Evolutionary conservation across 345 rosid species (phyloP).

Genomic region (Citropsis articulata): DNA sequence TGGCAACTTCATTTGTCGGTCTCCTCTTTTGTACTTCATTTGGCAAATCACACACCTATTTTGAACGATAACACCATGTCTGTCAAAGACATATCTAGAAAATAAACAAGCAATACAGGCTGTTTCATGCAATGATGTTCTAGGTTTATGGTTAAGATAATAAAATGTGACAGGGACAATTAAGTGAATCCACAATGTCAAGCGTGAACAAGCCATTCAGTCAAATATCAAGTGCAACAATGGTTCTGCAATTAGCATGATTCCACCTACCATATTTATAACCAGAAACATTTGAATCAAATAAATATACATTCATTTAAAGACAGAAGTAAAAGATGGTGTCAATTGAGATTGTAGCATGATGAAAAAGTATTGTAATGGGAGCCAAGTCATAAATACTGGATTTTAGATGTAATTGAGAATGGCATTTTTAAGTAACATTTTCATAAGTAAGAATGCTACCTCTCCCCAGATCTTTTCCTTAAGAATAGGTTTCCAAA

Average conservation of each 20-base stretch:
- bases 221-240: neutral
- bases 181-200: neutral
- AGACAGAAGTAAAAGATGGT: neutral
- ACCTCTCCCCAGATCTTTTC: slow-evolving; percentile 60
- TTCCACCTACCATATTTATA: neutral
- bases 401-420: neutral
- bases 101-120: neutral
- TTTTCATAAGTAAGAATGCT: slow-evolving; percentile 10
- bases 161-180: neutral
- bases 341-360: neutral
- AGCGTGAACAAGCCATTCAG: neutral
- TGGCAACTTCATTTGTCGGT: slow-evolving; percentile 51
- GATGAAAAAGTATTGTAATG: neutral
- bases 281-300: neutral
- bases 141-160: neutral
- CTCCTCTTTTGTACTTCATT: slow-evolving; percentile 60
- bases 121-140: no score
- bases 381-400: neutral
- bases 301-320: neutral
- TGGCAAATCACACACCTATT: slow-evolving; percentile 71
- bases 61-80: neutral
- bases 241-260: neutral
- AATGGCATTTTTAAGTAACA: neutral
- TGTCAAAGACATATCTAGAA: neutral
- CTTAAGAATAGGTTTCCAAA: slow-evolving; percentile 49